Evolutionary conservation across 768 basidiomycete species (phyloP), one percentile per base, ranked within the genome.

Genomic region (Flagelloscypha sp.): DNA sequence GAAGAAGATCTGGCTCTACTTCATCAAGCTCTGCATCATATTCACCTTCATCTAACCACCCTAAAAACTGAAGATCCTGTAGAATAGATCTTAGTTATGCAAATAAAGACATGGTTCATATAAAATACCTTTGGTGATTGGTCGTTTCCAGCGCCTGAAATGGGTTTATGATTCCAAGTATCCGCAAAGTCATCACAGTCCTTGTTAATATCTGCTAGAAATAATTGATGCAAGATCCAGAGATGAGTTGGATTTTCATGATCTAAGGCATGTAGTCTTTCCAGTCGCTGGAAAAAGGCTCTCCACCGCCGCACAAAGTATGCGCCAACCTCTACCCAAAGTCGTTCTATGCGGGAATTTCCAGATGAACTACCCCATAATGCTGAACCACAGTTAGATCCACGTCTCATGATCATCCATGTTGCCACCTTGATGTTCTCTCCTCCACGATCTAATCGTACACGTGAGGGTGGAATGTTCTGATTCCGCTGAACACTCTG

Each of bases 181-280:
- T 40, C 1, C 10, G 46, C 43, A 38, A 69, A 68, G 6, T 34
- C 21, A 0, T 37, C 2, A 31, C 65, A 68, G 33, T 68, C 64
- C 0, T 35, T 11, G 24, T 68, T 62, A 16, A 71, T 56, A 0
- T 23, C 23, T 2, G 48, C 37, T 0, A 71, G 52, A 38, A 70
- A 72, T 0, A 71, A 47, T 22, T 21, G 17, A 17, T 70, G 64
- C 0, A 73, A 45, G 0, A 73, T 50, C 70, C 70, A 71, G 0
- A 65, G 41, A 40, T 72, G 68, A 9, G 35, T 8, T 0, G 50
- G 37, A 15, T 66, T 47, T 0, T 38, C 33, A 0, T 36, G 13
- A 30, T 71, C 48, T 0, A 72, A 55, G 2, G 28, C 10, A 40
- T 71, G 65, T 2, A 53, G 33, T 0, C 36, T 8, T 27, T 67